Evolutionary conservation across 2,329 filamentous ascomycete genomes (phyloP), one percentile per base, ranked within the genome.

Genomic region (Phoma herbarum): DNA sequence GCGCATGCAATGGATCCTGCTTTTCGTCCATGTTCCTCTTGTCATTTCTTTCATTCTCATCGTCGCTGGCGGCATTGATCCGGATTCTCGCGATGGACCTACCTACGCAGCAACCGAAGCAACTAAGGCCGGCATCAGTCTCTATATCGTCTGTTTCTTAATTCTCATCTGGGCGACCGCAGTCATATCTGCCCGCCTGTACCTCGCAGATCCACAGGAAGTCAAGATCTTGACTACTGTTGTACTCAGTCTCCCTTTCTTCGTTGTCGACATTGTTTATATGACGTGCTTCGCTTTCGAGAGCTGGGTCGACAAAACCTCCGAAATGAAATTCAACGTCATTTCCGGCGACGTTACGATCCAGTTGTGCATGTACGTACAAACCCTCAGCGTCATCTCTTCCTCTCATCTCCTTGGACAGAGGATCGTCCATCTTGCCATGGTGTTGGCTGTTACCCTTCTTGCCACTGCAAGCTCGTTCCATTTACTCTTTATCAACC

Each of bases 211-310:
- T 44, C 57, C 70, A 16, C 50, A 66, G 22, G 73, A 76, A 57
- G 71, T 75, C 50, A 73, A 73, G 53, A 76, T 76, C 20, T 61
- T 76, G 18, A 75, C 73, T 3, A 76, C 73, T 0, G 72, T 76
- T 5, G 74, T 75, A 16, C 42, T 75, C 25, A 76, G 74, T 45
- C 60, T 76, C 22, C 74, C 73, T 1, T 76, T 76, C 56, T 76
- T 75, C 44, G 62, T 76, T 22, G 73, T 75, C 41, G 70, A 76
- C 44, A 68, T 76, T 25, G 72, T 76, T 20, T 76, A 76, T 53
- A 76, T 76, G 72, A 76, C 75, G 70, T 75, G 72, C 46, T 76
- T 76, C 50, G 74, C 74, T 6, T 76, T 73, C 25, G 73, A 76
- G 46, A 61, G 61, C 20, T 65, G 70, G 59, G 51, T 47, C 7